Conservation (phyloP, 2,329 filamentous ascomycete genomes). For the Alternaria infectoria region DNA sequence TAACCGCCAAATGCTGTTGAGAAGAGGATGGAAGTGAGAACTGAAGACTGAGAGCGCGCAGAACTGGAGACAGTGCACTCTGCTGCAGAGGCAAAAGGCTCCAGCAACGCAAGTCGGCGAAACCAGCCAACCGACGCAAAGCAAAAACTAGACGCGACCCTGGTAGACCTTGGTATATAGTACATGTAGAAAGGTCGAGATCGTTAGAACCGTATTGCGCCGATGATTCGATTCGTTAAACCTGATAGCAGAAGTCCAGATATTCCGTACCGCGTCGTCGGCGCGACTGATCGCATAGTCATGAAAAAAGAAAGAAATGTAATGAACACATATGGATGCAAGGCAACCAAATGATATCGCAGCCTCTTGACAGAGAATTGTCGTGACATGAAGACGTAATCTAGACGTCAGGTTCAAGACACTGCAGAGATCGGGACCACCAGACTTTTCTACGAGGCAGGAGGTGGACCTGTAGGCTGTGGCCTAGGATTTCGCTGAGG, state of each 20-base stretch:
- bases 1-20: slow-evolving; percentile 13
- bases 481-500: slow-evolving; percentile 44
- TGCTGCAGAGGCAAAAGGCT: slow-evolving; percentile 12
- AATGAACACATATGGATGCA: slow-evolving; percentile 35
- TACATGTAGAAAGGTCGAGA: slow-evolving; percentile 45
- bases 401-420: slow-evolving; percentile 29
- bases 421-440: slow-evolving; percentile 33
- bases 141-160: slow-evolving; percentile 30
- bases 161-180: slow-evolving; percentile 45
- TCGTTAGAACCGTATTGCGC: slow-evolving; percentile 43
- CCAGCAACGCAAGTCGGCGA: slow-evolving; percentile 28
- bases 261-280: slow-evolving; percentile 46
- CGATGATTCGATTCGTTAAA: slow-evolving; percentile 42
- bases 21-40: slow-evolving; percentile 9
- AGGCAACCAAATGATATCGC: slow-evolving; percentile 27
- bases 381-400: slow-evolving; percentile 34
- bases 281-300: slow-evolving; percentile 38
- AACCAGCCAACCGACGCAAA: slow-evolving; percentile 36
- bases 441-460: slow-evolving; percentile 21
- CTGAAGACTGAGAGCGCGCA: slow-evolving; percentile 7
- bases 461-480: slow-evolving; percentile 40
- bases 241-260: slow-evolving; percentile 37
- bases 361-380: slow-evolving; percentile 39
- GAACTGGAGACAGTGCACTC: slow-evolving; percentile 14
- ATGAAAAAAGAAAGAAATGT: slow-evolving; percentile 36